Percentiles rank a stretch among this genome's conserved stretches.
phyloP scores from a whole-genome alignment of 352 stramenopile genomes.

The Phytophthora constricta region DNA sequence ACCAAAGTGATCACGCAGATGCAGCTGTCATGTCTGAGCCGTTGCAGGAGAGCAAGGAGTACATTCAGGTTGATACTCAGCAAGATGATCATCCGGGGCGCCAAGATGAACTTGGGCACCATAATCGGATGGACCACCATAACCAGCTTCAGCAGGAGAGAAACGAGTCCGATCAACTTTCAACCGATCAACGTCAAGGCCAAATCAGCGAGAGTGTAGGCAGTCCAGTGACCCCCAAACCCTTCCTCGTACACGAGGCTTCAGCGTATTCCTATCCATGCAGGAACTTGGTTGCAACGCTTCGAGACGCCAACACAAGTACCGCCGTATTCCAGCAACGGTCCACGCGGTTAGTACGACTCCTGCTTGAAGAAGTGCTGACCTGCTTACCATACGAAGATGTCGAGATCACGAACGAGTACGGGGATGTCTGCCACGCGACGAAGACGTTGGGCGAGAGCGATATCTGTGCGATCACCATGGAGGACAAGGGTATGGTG shows the following conservation, averaged over 20 bases:
- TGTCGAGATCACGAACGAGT: conserved; percentile 30
- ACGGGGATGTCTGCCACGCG: conserved; percentile 27
- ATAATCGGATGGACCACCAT: conserved; percentile 3
- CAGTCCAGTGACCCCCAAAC: conserved; percentile 4
- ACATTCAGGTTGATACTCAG: not conserved
- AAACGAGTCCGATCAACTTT: not conserved
- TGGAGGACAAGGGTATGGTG: conserved; percentile 13
- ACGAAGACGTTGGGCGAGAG: conserved; percentile 21
- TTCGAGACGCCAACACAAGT: conserved; percentile 26
- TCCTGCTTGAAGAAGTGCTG: conserved; percentile 42
- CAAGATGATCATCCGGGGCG: no score
- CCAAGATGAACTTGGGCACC: not conserved
- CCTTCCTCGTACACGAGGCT: conserved; percentile 39
- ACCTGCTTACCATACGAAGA: conserved; percentile 31
- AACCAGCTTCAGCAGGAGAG: conserved; percentile 1
- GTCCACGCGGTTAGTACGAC: conserved; percentile 22
- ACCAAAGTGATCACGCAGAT: not conserved
- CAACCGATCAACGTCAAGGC: not conserved
- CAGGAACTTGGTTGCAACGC: conserved; percentile 29
- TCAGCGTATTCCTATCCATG: conserved; percentile 33
- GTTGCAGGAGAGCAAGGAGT: not conserved
- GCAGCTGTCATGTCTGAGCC: not conserved
- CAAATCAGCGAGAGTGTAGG: not conserved
- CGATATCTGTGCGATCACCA: conserved; percentile 24
- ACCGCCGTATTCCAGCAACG: conserved; percentile 27